Percentiles rank a stretch among this genome's conserved stretches.
Evolutionary conservation across 768 basidiomycete species (phyloP).

Genomic region (Leucocoprinus birnbaumii): DNA sequence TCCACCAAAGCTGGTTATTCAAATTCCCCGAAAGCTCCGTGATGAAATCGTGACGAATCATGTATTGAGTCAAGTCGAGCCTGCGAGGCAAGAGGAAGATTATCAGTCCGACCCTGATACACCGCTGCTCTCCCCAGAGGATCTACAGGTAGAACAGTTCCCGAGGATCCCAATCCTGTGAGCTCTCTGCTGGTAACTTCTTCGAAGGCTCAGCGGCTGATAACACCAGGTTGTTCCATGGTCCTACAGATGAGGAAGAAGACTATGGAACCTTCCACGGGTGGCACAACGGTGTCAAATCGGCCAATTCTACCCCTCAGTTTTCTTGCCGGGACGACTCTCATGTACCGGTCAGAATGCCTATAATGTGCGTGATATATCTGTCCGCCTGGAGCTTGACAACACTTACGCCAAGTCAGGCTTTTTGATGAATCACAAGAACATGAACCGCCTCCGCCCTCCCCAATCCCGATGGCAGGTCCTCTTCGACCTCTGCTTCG

Average conservation of each 20-base stretch:
- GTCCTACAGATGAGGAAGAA: constrained; percentile 2
- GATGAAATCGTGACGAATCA: constrained; percentile 37
- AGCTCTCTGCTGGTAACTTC: too few relatives aligned
- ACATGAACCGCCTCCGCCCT: constrained; percentile 26
- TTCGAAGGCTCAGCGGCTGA: not conserved
- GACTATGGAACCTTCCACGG: not conserved
- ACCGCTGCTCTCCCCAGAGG: constrained; percentile 5
- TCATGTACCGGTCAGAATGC: not conserved
- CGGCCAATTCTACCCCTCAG: not conserved
- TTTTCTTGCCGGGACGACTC: not conserved
- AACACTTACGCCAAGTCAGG: constrained; percentile 31
- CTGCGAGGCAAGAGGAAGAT: constrained; percentile 42
- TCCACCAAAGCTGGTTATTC: constrained; percentile 32
- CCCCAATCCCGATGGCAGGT: constrained; percentile 31
- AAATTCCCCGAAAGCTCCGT: constrained; percentile 41
- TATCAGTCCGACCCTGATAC: not conserved
- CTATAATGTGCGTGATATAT: not conserved
- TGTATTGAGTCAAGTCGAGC: constrained; percentile 37
- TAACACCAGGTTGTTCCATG: constrained; percentile 1
- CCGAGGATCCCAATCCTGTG: constrained; percentile 8
- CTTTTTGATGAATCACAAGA: constrained; percentile 38
- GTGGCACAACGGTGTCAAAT: not conserved
- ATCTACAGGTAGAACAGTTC: not conserved
- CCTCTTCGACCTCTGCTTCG: constrained; percentile 49
- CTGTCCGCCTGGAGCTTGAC: not conserved